Percentiles rank a stretch among this genome's conserved stretches.
Evolutionary conservation across 257 asterid species (phyloP).

Genomic region (Gentiana macrophylla): DNA sequence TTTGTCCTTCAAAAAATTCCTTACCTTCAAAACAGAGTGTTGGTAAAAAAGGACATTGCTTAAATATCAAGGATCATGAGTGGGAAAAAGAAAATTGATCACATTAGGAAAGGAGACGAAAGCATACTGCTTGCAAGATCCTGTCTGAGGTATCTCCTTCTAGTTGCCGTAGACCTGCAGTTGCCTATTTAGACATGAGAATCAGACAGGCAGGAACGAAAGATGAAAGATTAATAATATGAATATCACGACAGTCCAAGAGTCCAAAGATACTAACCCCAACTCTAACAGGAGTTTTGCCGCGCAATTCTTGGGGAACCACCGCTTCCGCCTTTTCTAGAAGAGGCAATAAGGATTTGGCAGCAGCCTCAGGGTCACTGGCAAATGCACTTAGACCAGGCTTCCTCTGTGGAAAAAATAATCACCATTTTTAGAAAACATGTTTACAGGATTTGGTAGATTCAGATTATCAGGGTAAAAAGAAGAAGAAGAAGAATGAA

Average conservation of each 20-base stretch:
- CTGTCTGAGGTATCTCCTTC: slow-evolving; percentile 45
- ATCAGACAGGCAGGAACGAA: neutral
- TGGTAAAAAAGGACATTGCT: neutral
- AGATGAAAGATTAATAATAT: neutral
- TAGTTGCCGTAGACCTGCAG: slow-evolving; percentile 68
- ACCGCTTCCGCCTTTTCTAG: slow-evolving; percentile 39
- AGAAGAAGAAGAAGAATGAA: neutral
- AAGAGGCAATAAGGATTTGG: slow-evolving; percentile 33
- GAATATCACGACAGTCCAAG: no score
- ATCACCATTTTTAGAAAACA: neutral
- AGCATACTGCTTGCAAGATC: slow-evolving; percentile 52
- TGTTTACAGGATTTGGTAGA: neutral
- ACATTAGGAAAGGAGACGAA: slow-evolving; percentile 4
- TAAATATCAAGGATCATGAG: neutral
- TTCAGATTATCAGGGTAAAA: neutral
- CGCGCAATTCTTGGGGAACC: slow-evolving; percentile 32
- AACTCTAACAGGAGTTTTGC: slow-evolving; percentile 51
- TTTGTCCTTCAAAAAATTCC: slow-evolving; percentile 31
- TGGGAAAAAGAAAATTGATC: neutral
- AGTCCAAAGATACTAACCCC: slow-evolving; percentile 39
- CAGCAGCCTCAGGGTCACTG: slow-evolving; percentile 48
- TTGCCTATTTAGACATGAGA: slow-evolving; percentile 38
- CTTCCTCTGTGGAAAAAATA: slow-evolving; percentile 23
- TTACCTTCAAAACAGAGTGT: slow-evolving; percentile 32
- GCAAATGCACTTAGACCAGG: slow-evolving; percentile 68